Evolutionary conservation across 1,284 basidiomycete genomes (phyloP).

Genomic region (Ceraceosorus bombacis): DNA sequence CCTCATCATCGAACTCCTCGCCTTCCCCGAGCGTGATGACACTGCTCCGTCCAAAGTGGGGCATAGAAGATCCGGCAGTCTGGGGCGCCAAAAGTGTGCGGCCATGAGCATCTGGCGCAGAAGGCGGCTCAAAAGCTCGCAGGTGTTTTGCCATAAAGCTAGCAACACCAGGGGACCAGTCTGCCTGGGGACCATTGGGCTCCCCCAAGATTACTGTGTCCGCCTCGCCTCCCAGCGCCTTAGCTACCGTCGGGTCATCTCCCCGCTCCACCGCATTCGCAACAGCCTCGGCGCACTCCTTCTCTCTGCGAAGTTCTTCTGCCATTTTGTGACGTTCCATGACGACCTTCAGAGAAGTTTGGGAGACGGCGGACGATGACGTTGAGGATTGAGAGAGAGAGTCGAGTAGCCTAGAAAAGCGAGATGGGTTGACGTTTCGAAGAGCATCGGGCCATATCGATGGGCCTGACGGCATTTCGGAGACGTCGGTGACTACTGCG

Average conservation of each 20-base stretch:
- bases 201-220: constrained; percentile 46
- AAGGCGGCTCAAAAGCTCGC: constrained; percentile 38
- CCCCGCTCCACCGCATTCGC: constrained; percentile 40
- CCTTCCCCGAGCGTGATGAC: neutral
- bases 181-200: constrained; percentile 32
- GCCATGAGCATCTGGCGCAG: constrained; percentile 11
- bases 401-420: constrained; percentile 29
- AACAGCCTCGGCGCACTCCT: constrained; percentile 38
- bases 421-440: constrained; percentile 10
- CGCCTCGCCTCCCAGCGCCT: constrained; percentile 41
- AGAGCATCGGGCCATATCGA: neutral
- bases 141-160: constrained; percentile 38
- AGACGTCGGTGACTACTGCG: neutral
- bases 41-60: neutral
- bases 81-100: neutral
- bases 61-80: constrained; percentile 3
- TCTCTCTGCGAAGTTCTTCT: constrained; percentile 24
- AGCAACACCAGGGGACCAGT: constrained; percentile 43
- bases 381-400: constrained; percentile 10
- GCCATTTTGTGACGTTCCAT: constrained; percentile 26
- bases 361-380: neutral
- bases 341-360: constrained; percentile 23
- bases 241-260: constrained; percentile 36
- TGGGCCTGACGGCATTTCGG: neutral
- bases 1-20: constrained; percentile 8